A percentile compares a stretch with the other conserved stretches of the same genome.
Conservation (phyloP, 2,329 filamentous ascomycete genomes). For the Ceratocystiopsis minuta region DNA sequence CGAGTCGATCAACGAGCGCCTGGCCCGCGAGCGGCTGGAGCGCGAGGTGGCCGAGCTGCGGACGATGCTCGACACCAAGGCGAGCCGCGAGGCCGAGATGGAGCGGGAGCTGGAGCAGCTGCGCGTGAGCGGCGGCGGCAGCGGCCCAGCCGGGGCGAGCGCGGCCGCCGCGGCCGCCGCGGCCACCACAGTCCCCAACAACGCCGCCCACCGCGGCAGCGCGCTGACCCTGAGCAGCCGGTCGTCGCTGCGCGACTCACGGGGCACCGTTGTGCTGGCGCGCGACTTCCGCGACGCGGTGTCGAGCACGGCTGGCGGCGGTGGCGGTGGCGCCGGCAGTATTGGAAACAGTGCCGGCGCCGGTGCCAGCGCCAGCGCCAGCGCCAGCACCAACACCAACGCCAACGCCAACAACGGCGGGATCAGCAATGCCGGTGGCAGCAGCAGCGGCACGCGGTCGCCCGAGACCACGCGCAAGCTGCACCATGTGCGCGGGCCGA, state of each 20-base stretch:
- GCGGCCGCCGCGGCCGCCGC: too few relatives aligned
- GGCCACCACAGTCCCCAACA: slow-evolving; percentile 11
- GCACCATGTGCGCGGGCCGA: slow-evolving; percentile 28
- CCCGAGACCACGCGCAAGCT: slow-evolving; percentile 28
- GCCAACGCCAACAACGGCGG: too few relatives aligned
- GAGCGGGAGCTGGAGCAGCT: slow-evolving; percentile 61
- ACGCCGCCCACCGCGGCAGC: slow-evolving; percentile 29
- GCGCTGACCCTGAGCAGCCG: slow-evolving; percentile 31
- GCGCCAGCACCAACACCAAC: background rate
- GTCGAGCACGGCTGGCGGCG: background rate
- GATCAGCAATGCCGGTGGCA: background rate
- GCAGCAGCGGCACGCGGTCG: slow-evolving; percentile 13
- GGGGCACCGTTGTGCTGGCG: slow-evolving; percentile 43
- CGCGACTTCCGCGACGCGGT: slow-evolving; percentile 18
- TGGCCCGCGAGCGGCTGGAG: slow-evolving; percentile 53
- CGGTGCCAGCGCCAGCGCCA: background rate
- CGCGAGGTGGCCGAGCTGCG: slow-evolving; percentile 66
- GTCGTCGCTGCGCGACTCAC: slow-evolving; percentile 46
- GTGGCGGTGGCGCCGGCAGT: background rate
- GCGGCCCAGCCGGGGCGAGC: background rate
- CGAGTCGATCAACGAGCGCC: slow-evolving; percentile 35
- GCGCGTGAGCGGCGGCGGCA: slow-evolving; percentile 23
- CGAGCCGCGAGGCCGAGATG: slow-evolving; percentile 60
- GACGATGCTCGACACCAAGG: slow-evolving; percentile 53
- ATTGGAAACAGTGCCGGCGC: background rate